Conservation (phyloP, 306 rosid species). For the Medicago arabica region DNA sequence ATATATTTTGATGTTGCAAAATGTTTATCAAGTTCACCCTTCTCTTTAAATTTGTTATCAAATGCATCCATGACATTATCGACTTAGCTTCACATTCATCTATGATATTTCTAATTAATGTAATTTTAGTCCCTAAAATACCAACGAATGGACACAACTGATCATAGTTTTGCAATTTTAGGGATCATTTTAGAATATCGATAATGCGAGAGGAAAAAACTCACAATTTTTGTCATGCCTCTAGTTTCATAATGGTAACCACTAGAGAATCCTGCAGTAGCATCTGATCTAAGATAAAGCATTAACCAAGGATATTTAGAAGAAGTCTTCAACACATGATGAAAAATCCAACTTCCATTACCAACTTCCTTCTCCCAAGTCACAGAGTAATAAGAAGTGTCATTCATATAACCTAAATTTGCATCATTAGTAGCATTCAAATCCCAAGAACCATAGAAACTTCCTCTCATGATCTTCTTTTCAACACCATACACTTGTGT, state of each 20-base stretch:
- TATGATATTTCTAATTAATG: too few relatives aligned
- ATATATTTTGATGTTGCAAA: too few relatives aligned
- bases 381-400: slow-evolving; percentile 58
- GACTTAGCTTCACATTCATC: too few relatives aligned
- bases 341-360: slow-evolving; percentile 67
- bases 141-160: too few relatives aligned
- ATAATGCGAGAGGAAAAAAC: slow-evolving; percentile 21
- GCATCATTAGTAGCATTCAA: slow-evolving; percentile 37
- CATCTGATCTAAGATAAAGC: slow-evolving; percentile 79
- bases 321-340: slow-evolving; percentile 64
- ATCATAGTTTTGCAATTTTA: too few relatives aligned
- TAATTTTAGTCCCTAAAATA: too few relatives aligned
- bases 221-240: slow-evolving; percentile 73
- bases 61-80: too few relatives aligned
- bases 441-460: slow-evolving; percentile 69
- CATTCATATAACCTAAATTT: background rate
- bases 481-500: slow-evolving; percentile 50
- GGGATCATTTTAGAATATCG: background rate
- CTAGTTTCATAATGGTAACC: slow-evolving; percentile 77
- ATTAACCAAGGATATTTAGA: slow-evolving; percentile 76
- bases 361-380: slow-evolving; percentile 65
- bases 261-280: slow-evolving; percentile 71
- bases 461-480: slow-evolving; percentile 47
- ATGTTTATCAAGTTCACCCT: too few relatives aligned
- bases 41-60: too few relatives aligned